Evolutionary conservation across 768 basidiomycete genomes (phyloP).

Genomic region (Auricularia cornea): DNA sequence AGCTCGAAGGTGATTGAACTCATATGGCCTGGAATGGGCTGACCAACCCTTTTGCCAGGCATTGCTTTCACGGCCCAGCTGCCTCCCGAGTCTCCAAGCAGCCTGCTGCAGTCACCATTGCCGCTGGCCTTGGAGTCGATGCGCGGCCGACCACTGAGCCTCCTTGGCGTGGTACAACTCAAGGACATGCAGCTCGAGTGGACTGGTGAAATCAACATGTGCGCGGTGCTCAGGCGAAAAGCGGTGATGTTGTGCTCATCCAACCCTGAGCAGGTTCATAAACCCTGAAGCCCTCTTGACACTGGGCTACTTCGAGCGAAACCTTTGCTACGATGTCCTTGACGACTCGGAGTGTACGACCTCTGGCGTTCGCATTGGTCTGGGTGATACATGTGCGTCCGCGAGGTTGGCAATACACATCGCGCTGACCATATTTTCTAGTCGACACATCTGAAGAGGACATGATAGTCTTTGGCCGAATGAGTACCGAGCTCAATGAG

Average conservation of each 20-base stretch:
- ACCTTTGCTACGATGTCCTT: not conserved
- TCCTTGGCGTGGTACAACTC: not conserved
- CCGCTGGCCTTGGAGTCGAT: slow-evolving; percentile 5
- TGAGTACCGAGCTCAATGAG: not conserved
- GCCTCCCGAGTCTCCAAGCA: not conserved
- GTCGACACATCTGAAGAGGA: not conserved
- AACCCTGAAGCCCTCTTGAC: slow-evolving; percentile 3
- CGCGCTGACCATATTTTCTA: not conserved
- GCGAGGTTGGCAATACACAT: not conserved
- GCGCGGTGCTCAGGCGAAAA: not conserved
- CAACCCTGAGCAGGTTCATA: not conserved
- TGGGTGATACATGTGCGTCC: not conserved
- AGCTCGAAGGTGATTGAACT: slow-evolving; percentile 1
- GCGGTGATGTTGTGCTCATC: not conserved
- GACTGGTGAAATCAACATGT: slow-evolving; percentile 3
- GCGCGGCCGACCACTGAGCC: slow-evolving; percentile 5
- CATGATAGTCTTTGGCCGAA: slow-evolving; percentile 3
- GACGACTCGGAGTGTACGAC: not conserved
- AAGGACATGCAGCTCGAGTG: slow-evolving; percentile 1
- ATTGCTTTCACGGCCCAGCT: slow-evolving; percentile 3
- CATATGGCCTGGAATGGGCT: not conserved
- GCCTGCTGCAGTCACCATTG: slow-evolving; percentile 4
- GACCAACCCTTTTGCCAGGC: not conserved
- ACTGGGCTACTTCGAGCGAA: slow-evolving; percentile 3
- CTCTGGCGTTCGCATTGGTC: slow-evolving; percentile 2